Evolutionary conservation across 225 moss, liverwort and hornwort species (phyloP), one percentile per base, ranked within the genome.

Genomic region (Marchantia paleacea): DNA sequence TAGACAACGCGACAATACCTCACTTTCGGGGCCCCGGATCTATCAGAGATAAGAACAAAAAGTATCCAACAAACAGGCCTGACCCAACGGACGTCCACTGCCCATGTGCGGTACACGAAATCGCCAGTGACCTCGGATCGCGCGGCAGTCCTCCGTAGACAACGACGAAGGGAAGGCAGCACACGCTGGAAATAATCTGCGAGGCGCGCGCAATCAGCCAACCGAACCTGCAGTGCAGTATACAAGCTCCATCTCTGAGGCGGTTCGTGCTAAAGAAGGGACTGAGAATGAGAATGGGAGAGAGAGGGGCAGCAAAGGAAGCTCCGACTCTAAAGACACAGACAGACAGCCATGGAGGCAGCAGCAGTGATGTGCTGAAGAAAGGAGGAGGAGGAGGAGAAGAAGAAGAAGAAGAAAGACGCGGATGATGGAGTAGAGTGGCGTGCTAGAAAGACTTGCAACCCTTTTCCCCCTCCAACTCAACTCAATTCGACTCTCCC

Each of bases 401-500:
- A 26, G 19, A 19, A 18, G 2, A 47, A 25, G 48, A 70, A 6
- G 39, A 22, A 12, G 8, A 3, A 19, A 0, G 19, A 10, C 5
- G 69, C 20, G 48, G 48, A 39, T 39, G 39, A 39, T 19, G 13
- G 57, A 57, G 19, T 57, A 5, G 57, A 57, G 57, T 12, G 8
- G 57, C 14, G 19, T 13, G 3, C 57, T 66, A 28, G 10, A 19
- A 66, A 19, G 66, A 66, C 66, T 29, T 66, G 12, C 29, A 29
- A 29, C 10, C 29, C 24, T 39, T 39, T 25, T 50, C 73, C 53
- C n/a, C 28, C 26, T 73, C 73, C 72, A 39, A 39, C n/a, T 22
- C 68, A 30, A 68, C 68, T 30, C 29, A 68, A 68, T 53, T 73
- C 73, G 73, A 70, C 69, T 20, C 18, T 16, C 47, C 67, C 47